A percentile compares a stretch with the other conserved stretches of the same genome.
Evolutionary conservation across 257 asterid species (phyloP).

Genomic region (Plantago major): DNA sequence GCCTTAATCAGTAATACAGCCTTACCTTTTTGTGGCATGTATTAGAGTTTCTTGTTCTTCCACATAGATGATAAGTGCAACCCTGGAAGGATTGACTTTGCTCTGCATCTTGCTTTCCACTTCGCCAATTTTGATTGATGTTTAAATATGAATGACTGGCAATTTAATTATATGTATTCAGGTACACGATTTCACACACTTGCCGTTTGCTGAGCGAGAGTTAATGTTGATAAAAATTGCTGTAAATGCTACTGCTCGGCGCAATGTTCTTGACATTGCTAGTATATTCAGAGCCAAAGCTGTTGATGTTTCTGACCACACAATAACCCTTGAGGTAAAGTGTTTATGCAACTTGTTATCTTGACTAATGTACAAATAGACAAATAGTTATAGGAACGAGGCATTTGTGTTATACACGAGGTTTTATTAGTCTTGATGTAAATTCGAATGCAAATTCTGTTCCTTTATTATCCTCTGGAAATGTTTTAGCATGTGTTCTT

Average conservation of each 20-base stretch:
- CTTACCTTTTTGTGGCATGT: slow-evolving; percentile 8
- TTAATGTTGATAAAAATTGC: slow-evolving; percentile 85
- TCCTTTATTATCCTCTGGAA: too few species aligned
- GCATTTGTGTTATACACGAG: too few species aligned
- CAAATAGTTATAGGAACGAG: too few species aligned
- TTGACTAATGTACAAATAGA: too few species aligned
- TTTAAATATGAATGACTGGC: slow-evolving; percentile 17
- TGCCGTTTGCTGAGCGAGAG: slow-evolving; percentile 94
- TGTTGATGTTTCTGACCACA: slow-evolving; percentile 96
- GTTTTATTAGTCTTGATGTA: too few species aligned
- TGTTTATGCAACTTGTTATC: not conserved
- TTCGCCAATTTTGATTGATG: slow-evolving; percentile 10
- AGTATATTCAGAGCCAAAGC: slow-evolving; percentile 98
- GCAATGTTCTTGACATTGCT: slow-evolving; percentile 93
- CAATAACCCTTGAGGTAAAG: slow-evolving; percentile 88
- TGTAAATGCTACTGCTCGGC: slow-evolving; percentile 83
- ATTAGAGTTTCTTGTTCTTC: not conserved
- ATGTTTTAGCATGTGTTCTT: too few species aligned
- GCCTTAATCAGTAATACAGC: too few species aligned
- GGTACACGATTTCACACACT: slow-evolving; percentile 84
- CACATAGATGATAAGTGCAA: not conserved
- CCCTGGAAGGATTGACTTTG: too few species aligned
- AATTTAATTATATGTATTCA: slow-evolving; percentile 26
- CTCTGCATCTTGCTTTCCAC: not conserved
- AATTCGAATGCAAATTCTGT: too few species aligned